phyloP scores from a whole-genome alignment of 148 eudicot genomes.

The Rhododendron molle region DNA sequence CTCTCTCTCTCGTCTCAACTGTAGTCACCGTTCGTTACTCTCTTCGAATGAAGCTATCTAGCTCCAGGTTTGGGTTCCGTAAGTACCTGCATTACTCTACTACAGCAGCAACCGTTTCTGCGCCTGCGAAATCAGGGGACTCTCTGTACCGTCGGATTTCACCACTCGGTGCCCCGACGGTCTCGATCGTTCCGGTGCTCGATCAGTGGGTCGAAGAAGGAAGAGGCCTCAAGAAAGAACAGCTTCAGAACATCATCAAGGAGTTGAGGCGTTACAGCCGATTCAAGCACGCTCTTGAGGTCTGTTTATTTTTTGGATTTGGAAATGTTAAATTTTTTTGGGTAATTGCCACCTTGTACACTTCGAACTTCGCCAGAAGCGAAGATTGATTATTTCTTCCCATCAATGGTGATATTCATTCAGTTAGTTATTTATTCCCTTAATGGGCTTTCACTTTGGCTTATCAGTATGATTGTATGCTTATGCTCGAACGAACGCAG shows the following conservation, averaged over 20 bases:
- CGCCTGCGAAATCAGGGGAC: constrained; percentile 4
- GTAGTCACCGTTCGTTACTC: not conserved
- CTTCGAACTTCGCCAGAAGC: too few species aligned
- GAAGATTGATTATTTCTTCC: too few species aligned
- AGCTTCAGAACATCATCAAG: constrained; percentile 21
- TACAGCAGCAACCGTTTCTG: not conserved
- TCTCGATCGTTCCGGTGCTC: constrained; percentile 27
- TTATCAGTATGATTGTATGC: too few species aligned
- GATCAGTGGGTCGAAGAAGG: constrained; percentile 36
- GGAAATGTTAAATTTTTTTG: not conserved
- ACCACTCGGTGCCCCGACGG: constrained; percentile 14
- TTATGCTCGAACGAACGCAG: too few species aligned
- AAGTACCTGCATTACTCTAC: not conserved
- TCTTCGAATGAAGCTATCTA: not conserved
- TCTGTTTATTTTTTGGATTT: not conserved
- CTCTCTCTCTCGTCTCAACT: not conserved
- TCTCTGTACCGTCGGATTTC: constrained; percentile 31
- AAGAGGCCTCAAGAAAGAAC: not conserved
- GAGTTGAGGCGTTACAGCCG: constrained; percentile 22
- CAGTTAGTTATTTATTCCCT: too few species aligned
- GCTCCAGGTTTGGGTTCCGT: too few species aligned
- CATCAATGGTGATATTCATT: too few species aligned
- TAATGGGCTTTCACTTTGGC: too few species aligned
- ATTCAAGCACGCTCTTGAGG: constrained; percentile 40
- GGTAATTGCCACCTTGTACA: too few species aligned